Conservation (phyloP, 805 yeast species). For the Cyberlindnera mississippiensis region DNA sequence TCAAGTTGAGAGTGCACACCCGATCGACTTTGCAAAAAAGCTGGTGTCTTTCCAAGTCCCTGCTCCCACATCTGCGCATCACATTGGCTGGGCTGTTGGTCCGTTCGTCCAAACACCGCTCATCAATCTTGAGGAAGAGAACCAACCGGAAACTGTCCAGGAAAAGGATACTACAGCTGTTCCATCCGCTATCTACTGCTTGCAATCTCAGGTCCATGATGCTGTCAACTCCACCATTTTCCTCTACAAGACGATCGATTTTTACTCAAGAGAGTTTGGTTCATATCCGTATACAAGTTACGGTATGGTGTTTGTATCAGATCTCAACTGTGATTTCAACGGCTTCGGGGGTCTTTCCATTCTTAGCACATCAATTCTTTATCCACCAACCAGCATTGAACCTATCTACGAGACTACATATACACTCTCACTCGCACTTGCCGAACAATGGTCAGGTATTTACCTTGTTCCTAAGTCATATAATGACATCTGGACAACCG, state of each 20-base stretch:
- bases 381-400: constrained; percentile 72
- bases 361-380: constrained; percentile 56
- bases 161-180: constrained; percentile 39
- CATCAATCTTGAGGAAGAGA: constrained; percentile 39
- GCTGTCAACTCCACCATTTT: constrained; percentile 73
- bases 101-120: constrained; percentile 68
- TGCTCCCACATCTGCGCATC: constrained; percentile 90
- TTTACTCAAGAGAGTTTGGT: constrained; percentile 82
- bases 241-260: constrained; percentile 75
- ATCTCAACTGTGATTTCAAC: constrained; percentile 43
- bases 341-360: constrained; percentile 76
- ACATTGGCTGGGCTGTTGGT: constrained; percentile 92
- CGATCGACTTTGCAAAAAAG: constrained; percentile 70
- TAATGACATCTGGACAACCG: constrained; percentile 84
- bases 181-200: constrained; percentile 58
- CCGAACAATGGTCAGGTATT: constrained; percentile 92
- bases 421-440: constrained; percentile 59
- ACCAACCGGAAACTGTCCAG: constrained; percentile 26
- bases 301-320: constrained; percentile 68
- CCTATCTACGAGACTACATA: constrained; percentile 72
- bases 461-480: constrained; percentile 77
- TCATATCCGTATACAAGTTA: constrained; percentile 88
- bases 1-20: constrained; percentile 68
- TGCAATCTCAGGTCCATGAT: constrained; percentile 53
- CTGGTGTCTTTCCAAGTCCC: constrained; percentile 67